Base-by-base conservation (phyloP, 495 filamentous ascomycete species). In the Cercophora sp. region DNA sequence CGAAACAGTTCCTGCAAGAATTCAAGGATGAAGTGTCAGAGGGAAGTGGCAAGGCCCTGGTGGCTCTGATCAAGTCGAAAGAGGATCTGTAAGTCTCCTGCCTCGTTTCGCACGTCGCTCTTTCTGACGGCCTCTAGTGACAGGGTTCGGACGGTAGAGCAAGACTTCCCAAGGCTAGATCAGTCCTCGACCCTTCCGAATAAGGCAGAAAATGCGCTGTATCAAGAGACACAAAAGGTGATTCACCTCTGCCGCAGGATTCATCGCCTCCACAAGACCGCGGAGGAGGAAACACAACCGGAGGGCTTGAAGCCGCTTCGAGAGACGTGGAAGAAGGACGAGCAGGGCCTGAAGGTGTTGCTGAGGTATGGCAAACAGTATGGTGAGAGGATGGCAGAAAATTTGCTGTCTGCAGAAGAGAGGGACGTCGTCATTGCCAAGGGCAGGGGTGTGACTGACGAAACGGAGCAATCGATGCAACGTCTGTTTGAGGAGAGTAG, bases 251-350 rank as follows among this genome's bases (percentile, higher is more conserved):
- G 55, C 32, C 51, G 52, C n/a, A 34, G 26, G 4, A 58, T 66
- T n/a, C 50, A 65, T 3, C 15, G 52, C 2, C 52, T 50, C 24
- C 58, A 67, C 34, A 46, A 55, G 1, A 48, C 34, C 6, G 51
- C 46, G 3, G 53, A 64, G n/a, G 25, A 9, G n/a, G 56, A 57
- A 2, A 53, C 49, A 20, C 31, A 44, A 25, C 4, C 11, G 16
- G 22, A 39, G 3, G 45, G 13, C 24, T 15, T 63, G 8, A 48
- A 51, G 1, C 40, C 61, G 13, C 70, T 67, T 2, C 57, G 53
- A 8, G 59, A 58, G 34, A 57, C 46, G 16, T 75, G 70, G 70
- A 56, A 59, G 49, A 50, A 70, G 35, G 72, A 75, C 29, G 57
- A 62, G 13, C 46, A 60, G 37, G 54, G 67, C 1, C 61, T 66